Evolutionary conservation across 257 asterid species (phyloP).

Genomic region (Solanum bulbocastanum): DNA sequence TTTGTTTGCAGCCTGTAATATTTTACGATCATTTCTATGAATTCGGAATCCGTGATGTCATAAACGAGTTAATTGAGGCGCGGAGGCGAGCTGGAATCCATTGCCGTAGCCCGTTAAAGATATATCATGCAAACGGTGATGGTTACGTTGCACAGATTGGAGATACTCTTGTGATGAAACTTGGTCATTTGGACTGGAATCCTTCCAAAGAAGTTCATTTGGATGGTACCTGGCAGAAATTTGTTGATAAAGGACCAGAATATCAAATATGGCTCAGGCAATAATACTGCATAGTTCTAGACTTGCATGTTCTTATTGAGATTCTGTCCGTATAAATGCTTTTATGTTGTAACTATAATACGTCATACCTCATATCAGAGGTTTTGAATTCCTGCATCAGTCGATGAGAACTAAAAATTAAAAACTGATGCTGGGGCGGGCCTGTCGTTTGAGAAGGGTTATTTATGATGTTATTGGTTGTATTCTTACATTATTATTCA

Average conservation of each 20-base stretch:
- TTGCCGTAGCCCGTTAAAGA: slow-evolving; percentile 27
- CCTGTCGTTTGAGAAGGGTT: too few species aligned
- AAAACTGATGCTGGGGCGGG: too few species aligned
- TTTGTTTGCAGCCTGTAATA: slow-evolving; percentile 17
- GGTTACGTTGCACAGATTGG: slow-evolving; percentile 34
- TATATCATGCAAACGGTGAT: slow-evolving; percentile 26
- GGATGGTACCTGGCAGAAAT: slow-evolving; percentile 33
- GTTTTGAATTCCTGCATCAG: neutral
- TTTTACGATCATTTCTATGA: slow-evolving; percentile 33
- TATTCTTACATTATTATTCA: neutral
- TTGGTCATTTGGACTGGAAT: slow-evolving; percentile 32
- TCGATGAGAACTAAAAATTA: neutral
- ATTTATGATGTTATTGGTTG: too few species aligned
- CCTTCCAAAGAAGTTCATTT: slow-evolving; percentile 30
- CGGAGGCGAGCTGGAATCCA: slow-evolving; percentile 28
- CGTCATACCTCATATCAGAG: neutral
- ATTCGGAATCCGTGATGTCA: slow-evolving; percentile 26
- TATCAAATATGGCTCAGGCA: slow-evolving; percentile 34
- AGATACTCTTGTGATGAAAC: slow-evolving; percentile 25
- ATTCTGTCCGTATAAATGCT: neutral
- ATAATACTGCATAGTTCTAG: neutral
- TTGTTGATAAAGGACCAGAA: slow-evolving; percentile 28
- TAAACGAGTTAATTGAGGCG: slow-evolving; percentile 30
- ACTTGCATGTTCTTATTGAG: slow-evolving; percentile 4
- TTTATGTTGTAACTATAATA: neutral